Evolutionary conservation across 768 basidiomycete genomes (phyloP).

Genomic region (Mycena haematopus): DNA sequence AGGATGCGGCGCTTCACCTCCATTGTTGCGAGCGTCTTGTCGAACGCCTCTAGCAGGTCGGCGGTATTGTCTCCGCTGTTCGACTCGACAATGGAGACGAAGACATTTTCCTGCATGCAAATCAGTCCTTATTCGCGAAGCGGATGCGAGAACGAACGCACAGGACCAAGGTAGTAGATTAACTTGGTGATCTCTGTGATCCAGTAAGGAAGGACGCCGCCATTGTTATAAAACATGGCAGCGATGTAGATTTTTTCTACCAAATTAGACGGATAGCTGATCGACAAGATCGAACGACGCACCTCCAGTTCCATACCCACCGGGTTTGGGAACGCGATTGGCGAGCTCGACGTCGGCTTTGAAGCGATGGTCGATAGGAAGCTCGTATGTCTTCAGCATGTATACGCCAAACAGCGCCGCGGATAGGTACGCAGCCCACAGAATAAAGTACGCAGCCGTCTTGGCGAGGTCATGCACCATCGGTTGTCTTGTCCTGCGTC

Average conservation of each 20-base stretch:
- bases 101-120: conserved; percentile 42
- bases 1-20: conserved; percentile 40
- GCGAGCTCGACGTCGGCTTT: not conserved
- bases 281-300: not conserved
- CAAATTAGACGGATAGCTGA: not conserved
- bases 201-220: conserved; percentile 47
- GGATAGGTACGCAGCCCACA: not conserved
- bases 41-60: conserved; percentile 37
- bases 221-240: conserved; percentile 49
- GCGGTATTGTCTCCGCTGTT: conserved; percentile 41
- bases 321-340: not conserved
- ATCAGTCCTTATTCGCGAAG: too few species aligned
- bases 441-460: not conserved
- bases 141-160: not conserved
- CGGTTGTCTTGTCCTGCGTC: not conserved
- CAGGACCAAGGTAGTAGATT: conserved; percentile 46
- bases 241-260: conserved; percentile 45
- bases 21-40: conserved; percentile 31
- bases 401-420: not conserved
- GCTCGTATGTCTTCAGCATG: conserved; percentile 1
- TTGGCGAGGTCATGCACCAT: not conserved
- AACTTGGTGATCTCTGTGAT: conserved; percentile 40
- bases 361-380: conserved; percentile 7
- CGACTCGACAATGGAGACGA: conserved; percentile 32
- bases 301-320: conserved; percentile 18